Conservation (phyloP, 352 stramenopile genomes). For the Lagenidium sp. region DNA sequence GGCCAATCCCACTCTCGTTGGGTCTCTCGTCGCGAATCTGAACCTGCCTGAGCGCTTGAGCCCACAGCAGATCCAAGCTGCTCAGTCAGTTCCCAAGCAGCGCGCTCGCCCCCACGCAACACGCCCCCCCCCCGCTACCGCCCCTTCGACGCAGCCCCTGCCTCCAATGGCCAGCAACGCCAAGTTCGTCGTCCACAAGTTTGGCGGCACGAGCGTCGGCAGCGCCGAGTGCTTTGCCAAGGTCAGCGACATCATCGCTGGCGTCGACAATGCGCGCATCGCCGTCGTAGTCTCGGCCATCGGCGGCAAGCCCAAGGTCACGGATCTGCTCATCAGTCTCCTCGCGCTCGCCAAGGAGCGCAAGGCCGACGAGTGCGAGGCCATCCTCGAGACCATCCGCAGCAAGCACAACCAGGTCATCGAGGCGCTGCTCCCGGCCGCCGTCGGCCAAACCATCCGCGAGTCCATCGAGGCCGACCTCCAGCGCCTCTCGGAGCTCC, state of each 20-base stretch:
- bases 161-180: constrained; percentile 13
- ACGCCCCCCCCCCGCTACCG: neutral
- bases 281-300: constrained; percentile 93
- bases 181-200: constrained; percentile 95
- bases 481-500: constrained; percentile 61
- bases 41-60: too few relatives aligned
- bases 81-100: too few relatives aligned
- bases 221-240: constrained; percentile 89
- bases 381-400: constrained; percentile 59
- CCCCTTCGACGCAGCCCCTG: neutral
- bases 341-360: constrained; percentile 84
- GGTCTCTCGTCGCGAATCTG: too few relatives aligned
- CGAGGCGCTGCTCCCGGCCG: constrained; percentile 33
- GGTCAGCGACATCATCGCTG: constrained; percentile 61
- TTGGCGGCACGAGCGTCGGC: constrained; percentile 94
- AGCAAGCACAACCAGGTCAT: constrained; percentile 79
- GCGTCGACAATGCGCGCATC: constrained; percentile 32
- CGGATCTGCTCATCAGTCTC: constrained; percentile 90
- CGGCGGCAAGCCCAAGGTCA: constrained; percentile 95
- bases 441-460: constrained; percentile 45
- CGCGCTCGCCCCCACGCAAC: neutral
- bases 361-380: constrained; percentile 56
- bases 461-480: constrained; percentile 54
- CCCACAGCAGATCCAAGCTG: too few relatives aligned
- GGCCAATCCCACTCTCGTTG: too few relatives aligned